phyloP scores from a whole-genome alignment of 2,329 filamentous ascomycete species.

The Diaporthe nobilis region DNA sequence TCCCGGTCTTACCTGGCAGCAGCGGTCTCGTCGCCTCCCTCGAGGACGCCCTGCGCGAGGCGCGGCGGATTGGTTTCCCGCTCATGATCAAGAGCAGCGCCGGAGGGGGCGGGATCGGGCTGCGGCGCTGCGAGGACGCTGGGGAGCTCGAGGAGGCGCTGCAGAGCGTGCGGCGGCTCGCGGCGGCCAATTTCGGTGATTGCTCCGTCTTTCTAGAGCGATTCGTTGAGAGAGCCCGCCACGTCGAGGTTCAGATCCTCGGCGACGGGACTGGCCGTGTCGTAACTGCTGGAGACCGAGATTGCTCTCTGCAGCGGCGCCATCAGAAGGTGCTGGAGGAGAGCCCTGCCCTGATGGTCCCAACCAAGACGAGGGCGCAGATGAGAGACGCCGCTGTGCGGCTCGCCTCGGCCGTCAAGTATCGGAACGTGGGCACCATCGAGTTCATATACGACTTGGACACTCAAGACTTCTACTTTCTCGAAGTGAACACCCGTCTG shows the following conservation, averaged over 20 bases:
- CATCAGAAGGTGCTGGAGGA: conserved; percentile 1
- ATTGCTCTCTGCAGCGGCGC: conserved; percentile 10
- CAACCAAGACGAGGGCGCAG: background rate
- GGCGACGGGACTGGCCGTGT: background rate
- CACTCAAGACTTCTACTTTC: background rate
- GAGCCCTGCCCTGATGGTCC: background rate
- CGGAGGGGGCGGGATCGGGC: background rate
- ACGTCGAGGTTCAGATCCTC: conserved; percentile 6
- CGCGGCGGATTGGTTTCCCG: background rate
- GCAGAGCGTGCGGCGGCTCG: background rate
- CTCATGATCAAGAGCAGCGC: background rate
- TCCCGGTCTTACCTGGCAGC: background rate
- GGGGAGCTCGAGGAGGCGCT: background rate
- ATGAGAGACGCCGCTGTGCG: background rate
- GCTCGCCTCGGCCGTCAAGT: background rate
- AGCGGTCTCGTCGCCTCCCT: background rate
- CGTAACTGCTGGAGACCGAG: background rate
- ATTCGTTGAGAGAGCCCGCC: background rate
- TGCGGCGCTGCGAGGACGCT: background rate
- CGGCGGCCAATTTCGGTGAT: background rate
- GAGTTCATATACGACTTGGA: background rate
- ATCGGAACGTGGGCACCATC: background rate
- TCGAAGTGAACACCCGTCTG: conserved; percentile 1
- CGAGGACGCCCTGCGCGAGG: background rate
- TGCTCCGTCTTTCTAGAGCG: background rate